Percentiles rank a stretch among this genome's conserved stretches.
Evolutionary conservation across 2,329 filamentous ascomycete genomes (phyloP).

Genomic region (Lojkania enalia): DNA sequence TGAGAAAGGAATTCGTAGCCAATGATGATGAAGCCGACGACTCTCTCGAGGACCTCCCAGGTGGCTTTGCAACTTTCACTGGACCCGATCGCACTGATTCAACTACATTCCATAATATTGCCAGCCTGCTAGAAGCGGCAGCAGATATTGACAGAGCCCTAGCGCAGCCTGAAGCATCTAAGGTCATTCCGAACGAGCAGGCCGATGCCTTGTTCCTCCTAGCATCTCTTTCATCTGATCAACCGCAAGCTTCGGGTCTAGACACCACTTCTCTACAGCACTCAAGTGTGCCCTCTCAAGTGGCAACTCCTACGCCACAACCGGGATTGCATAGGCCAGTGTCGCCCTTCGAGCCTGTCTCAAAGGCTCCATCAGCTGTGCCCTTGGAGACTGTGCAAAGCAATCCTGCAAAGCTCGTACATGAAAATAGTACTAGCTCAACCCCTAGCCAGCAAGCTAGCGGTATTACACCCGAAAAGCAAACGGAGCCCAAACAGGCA

Average conservation of each 20-base stretch:
- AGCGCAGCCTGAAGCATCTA: constrained; percentile 16
- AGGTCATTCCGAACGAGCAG: constrained; percentile 46
- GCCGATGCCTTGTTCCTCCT: constrained; percentile 46
- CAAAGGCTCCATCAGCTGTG: constrained; percentile 15
- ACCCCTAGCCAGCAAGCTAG: neutral
- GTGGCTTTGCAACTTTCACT: constrained; percentile 48
- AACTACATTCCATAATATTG: constrained; percentile 42
- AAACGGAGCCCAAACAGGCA: constrained; percentile 22
- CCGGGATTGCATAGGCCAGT: constrained; percentile 17
- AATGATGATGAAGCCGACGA: constrained; percentile 37
- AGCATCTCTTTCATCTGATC: constrained; percentile 37
- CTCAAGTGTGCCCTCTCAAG: constrained; percentile 5
- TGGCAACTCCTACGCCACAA: constrained; percentile 18
- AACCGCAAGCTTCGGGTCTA: constrained; percentile 14
- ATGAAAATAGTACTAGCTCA: neutral
- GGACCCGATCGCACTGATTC: constrained; percentile 47
- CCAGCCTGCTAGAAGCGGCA: constrained; percentile 39
- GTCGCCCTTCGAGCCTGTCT: constrained; percentile 19
- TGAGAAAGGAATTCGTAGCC: constrained; percentile 28
- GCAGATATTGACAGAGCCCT: constrained; percentile 38
- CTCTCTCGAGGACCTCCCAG: constrained; percentile 28
- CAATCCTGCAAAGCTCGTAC: constrained; percentile 18
- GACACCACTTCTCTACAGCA: constrained; percentile 8
- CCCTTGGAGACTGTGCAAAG: constrained; percentile 24
- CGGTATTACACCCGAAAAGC: constrained; percentile 5